Conservation (phyloP, 768 basidiomycete species). For the Termitomyces sp. region DNA sequence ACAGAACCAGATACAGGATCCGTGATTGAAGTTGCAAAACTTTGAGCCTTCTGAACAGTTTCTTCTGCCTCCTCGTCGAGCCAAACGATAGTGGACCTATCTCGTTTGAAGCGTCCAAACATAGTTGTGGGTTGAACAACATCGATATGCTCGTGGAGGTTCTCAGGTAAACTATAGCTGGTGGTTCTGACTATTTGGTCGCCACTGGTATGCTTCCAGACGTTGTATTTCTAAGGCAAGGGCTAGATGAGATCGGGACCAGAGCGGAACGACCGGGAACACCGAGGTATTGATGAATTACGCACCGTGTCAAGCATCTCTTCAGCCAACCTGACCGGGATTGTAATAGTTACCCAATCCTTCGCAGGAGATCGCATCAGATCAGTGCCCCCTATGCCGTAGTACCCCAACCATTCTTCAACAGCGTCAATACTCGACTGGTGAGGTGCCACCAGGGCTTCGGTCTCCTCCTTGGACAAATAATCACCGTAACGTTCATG, state of each 20-base stretch:
- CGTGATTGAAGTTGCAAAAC: constrained; percentile 9
- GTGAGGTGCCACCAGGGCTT: constrained; percentile 56
- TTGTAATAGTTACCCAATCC: constrained; percentile 63
- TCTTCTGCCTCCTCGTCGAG: constrained; percentile 15
- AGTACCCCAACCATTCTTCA: constrained; percentile 55
- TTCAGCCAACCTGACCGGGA: constrained; percentile 60
- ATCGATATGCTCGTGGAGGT: constrained; percentile 58
- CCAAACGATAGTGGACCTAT: constrained; percentile 32
- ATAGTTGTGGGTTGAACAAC: constrained; percentile 71
- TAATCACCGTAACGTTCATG: constrained; percentile 52
- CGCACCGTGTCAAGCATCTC: constrained; percentile 68
- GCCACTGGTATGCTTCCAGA: constrained; percentile 56
- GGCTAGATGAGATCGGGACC: not conserved
- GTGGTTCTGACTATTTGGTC: constrained; percentile 63
- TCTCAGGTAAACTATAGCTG: constrained; percentile 59
- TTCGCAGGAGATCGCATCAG: constrained; percentile 56
- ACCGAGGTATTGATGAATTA: constrained; percentile 2
- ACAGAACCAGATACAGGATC: constrained; percentile 27
- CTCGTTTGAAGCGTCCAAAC: constrained; percentile 39
- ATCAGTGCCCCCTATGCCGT: constrained; percentile 48
- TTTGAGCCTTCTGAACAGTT: constrained; percentile 6
- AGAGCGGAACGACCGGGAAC: not conserved
- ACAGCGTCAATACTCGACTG: constrained; percentile 49
- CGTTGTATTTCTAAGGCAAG: constrained; percentile 48
- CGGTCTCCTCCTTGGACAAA: constrained; percentile 64